Conservation (phyloP, 1,284 basidiomycete species). For the Phlebopus sp. region DNA sequence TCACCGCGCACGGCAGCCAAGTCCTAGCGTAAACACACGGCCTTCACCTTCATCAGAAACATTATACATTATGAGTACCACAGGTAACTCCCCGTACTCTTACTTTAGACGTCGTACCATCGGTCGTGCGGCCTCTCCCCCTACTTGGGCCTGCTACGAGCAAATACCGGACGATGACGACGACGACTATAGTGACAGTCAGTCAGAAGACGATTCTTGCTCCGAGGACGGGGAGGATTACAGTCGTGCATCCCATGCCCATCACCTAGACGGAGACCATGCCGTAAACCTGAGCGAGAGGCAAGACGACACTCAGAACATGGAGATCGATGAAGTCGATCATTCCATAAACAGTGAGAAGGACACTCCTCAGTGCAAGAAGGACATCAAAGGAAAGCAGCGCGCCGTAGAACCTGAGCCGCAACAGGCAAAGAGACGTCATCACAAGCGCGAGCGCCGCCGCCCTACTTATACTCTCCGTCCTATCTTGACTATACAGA, state of each 20-base stretch:
- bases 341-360: slow-evolving; percentile 27
- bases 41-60: no score
- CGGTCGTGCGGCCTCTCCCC: slow-evolving; percentile 74
- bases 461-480: slow-evolving; percentile 60
- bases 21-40: neutral
- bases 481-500: slow-evolving; percentile 79
- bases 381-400: slow-evolving; percentile 76
- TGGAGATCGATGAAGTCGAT: slow-evolving; percentile 56
- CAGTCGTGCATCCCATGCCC: slow-evolving; percentile 22
- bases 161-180: slow-evolving; percentile 67
- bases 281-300: slow-evolving; percentile 24
- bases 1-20: neutral
- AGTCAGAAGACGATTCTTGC: slow-evolving; percentile 54
- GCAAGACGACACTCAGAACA: slow-evolving; percentile 46
- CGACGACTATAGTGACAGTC: slow-evolving; percentile 45
- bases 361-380: slow-evolving; percentile 43
- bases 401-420: slow-evolving; percentile 61
- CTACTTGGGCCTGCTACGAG: slow-evolving; percentile 84
- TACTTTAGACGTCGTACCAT: slow-evolving; percentile 67
- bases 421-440: slow-evolving; percentile 44
- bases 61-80: slow-evolving; percentile 37
- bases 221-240: slow-evolving; percentile 74
- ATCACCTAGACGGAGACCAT: slow-evolving; percentile 32
- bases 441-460: slow-evolving; percentile 57
- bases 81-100: slow-evolving; percentile 44